Evolutionary conservation across 768 basidiomycete genomes (phyloP).

Genomic region (Scleroderma bovista): DNA sequence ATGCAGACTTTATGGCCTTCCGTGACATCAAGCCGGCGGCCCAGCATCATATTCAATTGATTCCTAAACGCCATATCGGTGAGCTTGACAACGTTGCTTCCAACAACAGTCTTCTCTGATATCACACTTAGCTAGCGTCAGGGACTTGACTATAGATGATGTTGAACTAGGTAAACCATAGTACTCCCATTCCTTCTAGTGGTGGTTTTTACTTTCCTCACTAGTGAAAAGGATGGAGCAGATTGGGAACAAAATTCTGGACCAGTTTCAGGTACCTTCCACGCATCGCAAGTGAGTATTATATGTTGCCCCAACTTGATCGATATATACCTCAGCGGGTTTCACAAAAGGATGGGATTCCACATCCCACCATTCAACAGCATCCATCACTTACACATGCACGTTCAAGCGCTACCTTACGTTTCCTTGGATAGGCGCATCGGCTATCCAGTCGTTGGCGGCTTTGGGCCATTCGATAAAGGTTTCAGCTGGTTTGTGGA

Average conservation of each 20-base stretch:
- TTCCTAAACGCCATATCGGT: constrained; percentile 52
- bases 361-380: constrained; percentile 78
- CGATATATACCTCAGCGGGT: background rate
- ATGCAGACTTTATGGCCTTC: constrained; percentile 46
- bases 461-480: constrained; percentile 42
- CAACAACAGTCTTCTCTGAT: too few species aligned
- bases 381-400: constrained; percentile 69
- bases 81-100: background rate
- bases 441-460: constrained; percentile 46
- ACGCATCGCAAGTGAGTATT: constrained; percentile 41
- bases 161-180: constrained; percentile 43
- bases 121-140: constrained; percentile 47
- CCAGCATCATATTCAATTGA: constrained; percentile 44
- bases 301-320: background rate
- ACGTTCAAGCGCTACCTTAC: constrained; percentile 68
- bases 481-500: constrained; percentile 73
- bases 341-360: constrained; percentile 59
- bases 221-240: constrained; percentile 43
- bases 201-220: constrained; percentile 6
- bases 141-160: constrained; percentile 39
- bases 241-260: constrained; percentile 50
- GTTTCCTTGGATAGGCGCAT: constrained; percentile 29
- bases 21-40: constrained; percentile 46
- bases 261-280: constrained; percentile 37
- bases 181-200: constrained; percentile 14